phyloP scores from a whole-genome alignment of 306 rosid species.

The Styphnolobium japonicum region DNA sequence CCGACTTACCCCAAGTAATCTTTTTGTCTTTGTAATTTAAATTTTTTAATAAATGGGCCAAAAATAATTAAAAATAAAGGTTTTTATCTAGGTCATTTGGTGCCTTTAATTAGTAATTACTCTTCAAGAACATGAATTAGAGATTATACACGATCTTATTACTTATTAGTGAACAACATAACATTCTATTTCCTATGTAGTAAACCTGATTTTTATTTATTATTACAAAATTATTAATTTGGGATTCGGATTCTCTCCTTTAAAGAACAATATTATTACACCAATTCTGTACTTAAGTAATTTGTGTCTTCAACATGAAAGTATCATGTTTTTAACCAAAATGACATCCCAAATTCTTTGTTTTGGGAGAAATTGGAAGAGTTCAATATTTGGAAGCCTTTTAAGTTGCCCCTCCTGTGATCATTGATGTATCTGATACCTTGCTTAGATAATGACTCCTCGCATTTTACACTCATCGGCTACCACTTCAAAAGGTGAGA shows the following conservation, averaged over 20 bases:
- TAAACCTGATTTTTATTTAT: no score
- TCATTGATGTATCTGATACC: conserved; percentile 37
- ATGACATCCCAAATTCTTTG: not conserved
- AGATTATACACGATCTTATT: not conserved
- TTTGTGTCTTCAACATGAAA: not conserved
- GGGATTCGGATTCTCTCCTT: no score
- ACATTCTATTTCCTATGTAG: not conserved
- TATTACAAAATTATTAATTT: no score
- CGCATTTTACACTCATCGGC: not conserved
- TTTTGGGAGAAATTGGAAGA: not conserved
- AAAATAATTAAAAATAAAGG: not conserved
- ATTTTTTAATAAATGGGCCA: not conserved
- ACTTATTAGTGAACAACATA: no score
- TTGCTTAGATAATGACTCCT: conserved; percentile 32
- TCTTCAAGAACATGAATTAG: not conserved
- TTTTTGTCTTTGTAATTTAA: not conserved
- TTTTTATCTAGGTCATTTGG: not conserved
- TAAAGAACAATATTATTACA: no score
- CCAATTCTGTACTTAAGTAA: no score
- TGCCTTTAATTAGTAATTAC: not conserved
- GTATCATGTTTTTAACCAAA: not conserved
- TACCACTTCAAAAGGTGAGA: not conserved
- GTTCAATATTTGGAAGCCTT: not conserved
- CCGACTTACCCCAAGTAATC: not conserved
- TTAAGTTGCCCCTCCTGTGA: conserved; percentile 17